A percentile compares a stretch with the other conserved stretches of the same genome.
phyloP scores from a whole-genome alignment of 1,139 yeast genomes.

The Hemisphaericaspora subhashii region DNA sequence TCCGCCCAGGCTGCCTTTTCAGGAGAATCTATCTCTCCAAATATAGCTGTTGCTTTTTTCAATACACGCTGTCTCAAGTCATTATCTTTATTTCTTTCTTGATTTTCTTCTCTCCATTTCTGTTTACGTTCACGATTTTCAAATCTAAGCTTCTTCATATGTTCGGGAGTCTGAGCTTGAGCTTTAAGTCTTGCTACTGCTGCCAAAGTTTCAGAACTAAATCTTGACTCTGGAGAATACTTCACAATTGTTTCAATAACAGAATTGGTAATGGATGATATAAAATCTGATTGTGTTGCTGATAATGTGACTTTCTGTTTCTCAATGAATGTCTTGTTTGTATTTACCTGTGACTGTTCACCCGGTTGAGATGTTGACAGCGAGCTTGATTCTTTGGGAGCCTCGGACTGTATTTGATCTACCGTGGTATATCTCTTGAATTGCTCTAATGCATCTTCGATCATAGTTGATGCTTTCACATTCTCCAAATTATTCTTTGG shows the following conservation, averaged over 20 bases:
- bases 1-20: slow-evolving; percentile 73
- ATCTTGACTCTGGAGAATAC: slow-evolving; percentile 21
- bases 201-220: slow-evolving; percentile 16
- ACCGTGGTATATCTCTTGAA: slow-evolving; percentile 24
- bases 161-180: slow-evolving; percentile 35
- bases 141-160: slow-evolving; percentile 58
- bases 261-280: slow-evolving; percentile 31
- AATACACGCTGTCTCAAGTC: slow-evolving; percentile 78
- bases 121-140: slow-evolving; percentile 87
- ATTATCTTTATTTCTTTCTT: slow-evolving; percentile 80
- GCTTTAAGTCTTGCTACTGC: slow-evolving; percentile 27
- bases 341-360: too few relatives aligned
- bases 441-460: slow-evolving; percentile 21
- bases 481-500: slow-evolving; percentile 1
- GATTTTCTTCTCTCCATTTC: slow-evolving; percentile 85
- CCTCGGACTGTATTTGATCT: slow-evolving; percentile 1
- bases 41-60: slow-evolving; percentile 66
- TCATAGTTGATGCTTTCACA: slow-evolving; percentile 8
- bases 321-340: too few relatives aligned
- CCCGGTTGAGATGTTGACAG: background rate
- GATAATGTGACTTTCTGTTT: slow-evolving; percentile 15
- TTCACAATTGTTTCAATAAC: slow-evolving; percentile 32
- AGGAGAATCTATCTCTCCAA: slow-evolving; percentile 59
- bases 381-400: background rate
- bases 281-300: slow-evolving; percentile 20